Base-by-base conservation (phyloP, 208 protist species). In the Leishmania tropica region DNA sequence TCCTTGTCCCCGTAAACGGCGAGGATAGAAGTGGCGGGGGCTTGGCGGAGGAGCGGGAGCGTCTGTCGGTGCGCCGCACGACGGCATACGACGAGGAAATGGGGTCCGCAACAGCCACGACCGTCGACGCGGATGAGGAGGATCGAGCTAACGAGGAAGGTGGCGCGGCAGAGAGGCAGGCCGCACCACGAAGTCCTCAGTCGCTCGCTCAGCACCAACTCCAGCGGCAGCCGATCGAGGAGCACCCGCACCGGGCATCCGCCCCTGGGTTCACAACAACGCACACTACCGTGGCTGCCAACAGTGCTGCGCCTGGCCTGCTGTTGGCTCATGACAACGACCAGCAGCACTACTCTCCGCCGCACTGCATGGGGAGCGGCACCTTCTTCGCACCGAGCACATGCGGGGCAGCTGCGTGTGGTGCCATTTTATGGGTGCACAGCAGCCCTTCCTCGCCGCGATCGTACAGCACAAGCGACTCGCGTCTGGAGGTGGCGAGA, bases 201-300 rank as follows among this genome's bases (percentile, higher is more conserved):
- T 3, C 42, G 68, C 7, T n/a, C 21, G 1, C 21, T 47, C 42
- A 15, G 10, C 40, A 73, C 42, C 40, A 53, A 47, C 51, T n/a
- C 17, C 48, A 31, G 72, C n/a, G 28, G 37, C 74, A 42, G 11
- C 24, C 62, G 24, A 11, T 35, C 40, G 45, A 77, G 47, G 42
- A 1, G 58, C 47, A 1, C 17, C 42, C 53, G 3, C 68, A 65
- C 42, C 75, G 24, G 19, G 0, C 56, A 24, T 48, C 56, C 4
- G 45, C n/a, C 28, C n/a, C 45, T n/a, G 47, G 45, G 35, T 71
- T 79, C 76, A 77, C 81, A 45, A 53, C 76, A 40, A 79, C 48
- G 54, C 75, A 54, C 68, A 60, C 67, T 15, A 64, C 81, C 3
- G 7, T 47, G n/a, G 45, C 56, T 19, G 76, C 68, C 42, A 71